These are phyloP conservation scores for Brassica incana DNA, from an alignment of 345 rosid species.

Conservation along the genomic window DNA sequence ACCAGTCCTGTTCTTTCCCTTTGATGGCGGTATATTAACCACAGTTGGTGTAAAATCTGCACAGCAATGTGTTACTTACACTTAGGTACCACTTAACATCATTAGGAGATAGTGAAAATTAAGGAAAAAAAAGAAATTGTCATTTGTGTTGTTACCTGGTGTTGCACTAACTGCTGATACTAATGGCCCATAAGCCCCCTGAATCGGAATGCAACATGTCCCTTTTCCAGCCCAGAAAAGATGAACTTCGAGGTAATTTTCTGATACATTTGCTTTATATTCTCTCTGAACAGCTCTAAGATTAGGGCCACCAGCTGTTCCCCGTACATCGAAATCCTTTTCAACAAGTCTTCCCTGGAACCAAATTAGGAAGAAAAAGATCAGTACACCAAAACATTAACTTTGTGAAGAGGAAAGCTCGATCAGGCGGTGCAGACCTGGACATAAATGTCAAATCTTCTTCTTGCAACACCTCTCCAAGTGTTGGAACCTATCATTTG, in stretches of 20 bases:
- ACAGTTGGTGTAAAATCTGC: conserved; percentile 73
- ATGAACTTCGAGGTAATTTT: conserved; percentile 40
- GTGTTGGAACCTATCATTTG: conserved; percentile 9
- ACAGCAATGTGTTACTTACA: conserved; percentile 9
- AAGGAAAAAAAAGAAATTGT: background rate
- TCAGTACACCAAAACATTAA: background rate
- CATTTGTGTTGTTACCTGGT: conserved; percentile 46
- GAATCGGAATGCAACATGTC: conserved; percentile 42
- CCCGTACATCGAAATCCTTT: conserved; percentile 53
- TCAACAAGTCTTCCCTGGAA: conserved; percentile 46
- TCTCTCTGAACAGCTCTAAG: conserved; percentile 33
- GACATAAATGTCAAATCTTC: conserved; percentile 50
- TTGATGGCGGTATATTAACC: conserved; percentile 46
- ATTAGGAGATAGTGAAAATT: background rate
- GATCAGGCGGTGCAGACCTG: conserved; percentile 37
- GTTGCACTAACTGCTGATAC: conserved; percentile 61
- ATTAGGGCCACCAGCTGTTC: conserved; percentile 42
- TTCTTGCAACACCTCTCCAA: conserved; percentile 49
- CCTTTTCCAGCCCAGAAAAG: conserved; percentile 47
- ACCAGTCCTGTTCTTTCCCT: conserved; percentile 20
- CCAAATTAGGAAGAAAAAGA: background rate
- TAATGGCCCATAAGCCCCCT: conserved; percentile 42
- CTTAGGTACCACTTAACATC: background rate
- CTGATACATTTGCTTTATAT: conserved; percentile 36
- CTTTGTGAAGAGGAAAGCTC: background rate